Evolutionary conservation across 1,139 yeast species (phyloP).

Genomic region (Petasospora fabianii): DNA sequence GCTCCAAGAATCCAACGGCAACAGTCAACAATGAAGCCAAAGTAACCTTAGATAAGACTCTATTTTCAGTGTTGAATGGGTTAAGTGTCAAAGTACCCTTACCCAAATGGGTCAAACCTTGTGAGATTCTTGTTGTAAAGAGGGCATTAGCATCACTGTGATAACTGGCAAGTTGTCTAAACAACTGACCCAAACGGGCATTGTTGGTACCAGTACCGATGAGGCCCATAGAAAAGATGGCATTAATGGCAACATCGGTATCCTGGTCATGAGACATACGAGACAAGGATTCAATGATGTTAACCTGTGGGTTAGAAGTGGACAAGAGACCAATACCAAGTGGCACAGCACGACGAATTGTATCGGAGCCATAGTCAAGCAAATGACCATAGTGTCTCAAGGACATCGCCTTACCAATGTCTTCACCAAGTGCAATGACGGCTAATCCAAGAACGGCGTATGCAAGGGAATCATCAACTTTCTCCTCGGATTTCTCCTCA

Average conservation of each 20-base stretch:
- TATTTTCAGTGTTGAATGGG: conserved; percentile 88
- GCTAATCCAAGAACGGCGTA: conserved; percentile 95
- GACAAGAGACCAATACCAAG: conserved; percentile 95
- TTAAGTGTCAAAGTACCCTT: conserved; percentile 86
- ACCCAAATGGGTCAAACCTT: conserved; percentile 92
- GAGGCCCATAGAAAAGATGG: conserved; percentile 95
- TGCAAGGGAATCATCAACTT: conserved; percentile 72
- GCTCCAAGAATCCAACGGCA: conserved; percentile 80
- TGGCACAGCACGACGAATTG: conserved; percentile 93
- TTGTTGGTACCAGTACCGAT: conserved; percentile 99
- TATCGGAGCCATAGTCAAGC: conserved; percentile 95
- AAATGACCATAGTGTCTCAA: conserved; percentile 94
- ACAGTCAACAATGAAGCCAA: conserved; percentile 88
- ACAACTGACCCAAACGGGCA: conserved; percentile 93
- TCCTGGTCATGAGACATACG: conserved; percentile 96
- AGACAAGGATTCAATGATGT: conserved; percentile 92
- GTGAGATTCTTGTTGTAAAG: conserved; percentile 92
- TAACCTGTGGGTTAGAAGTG: conserved; percentile 93
- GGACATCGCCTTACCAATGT: conserved; percentile 96
- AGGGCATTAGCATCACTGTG: conserved; percentile 89
- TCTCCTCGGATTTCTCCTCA: conserved; percentile 35
- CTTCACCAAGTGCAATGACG: conserved; percentile 95
- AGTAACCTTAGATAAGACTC: conserved; percentile 81
- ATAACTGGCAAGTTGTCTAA: conserved; percentile 92
- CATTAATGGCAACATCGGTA: conserved; percentile 89